Base-by-base conservation (phyloP, 176 grass and related monocot species). In the Puya raimondii region DNA sequence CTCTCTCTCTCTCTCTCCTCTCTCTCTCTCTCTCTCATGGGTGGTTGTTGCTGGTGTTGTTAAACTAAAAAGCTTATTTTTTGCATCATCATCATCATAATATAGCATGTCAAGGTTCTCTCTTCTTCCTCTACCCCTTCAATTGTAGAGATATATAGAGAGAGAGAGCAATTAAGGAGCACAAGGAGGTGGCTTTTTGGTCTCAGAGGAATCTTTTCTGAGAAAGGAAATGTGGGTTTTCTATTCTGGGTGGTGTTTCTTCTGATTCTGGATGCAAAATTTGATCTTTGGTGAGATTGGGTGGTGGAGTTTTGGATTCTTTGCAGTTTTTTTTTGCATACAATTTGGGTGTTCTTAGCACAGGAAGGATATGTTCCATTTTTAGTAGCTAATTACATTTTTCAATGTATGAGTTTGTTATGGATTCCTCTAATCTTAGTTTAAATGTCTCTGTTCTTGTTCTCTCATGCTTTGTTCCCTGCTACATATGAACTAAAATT, bases 21-120 rank as follows among this genome's bases (percentile, higher is more conserved):
- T 33, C 29, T 33, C 29, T 33, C 33, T 42, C 33, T 42, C 85
- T 66, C 72, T 53, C 57, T 54, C 78, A 67, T 76, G 77, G 77
- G 72, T 67, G 78, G 80, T 42, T 6, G 33, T 42, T 42, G 33
- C 4, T 42, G 33, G 33, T 42, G 33, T 42, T 42, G 4, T 42
- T 61, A 61, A 61, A 18, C 17, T 20, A 18, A 61, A 61, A 61
- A 61, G 56, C 56, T 22, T 11, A 9, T 16, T 20, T 18, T 15
- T 61, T 61, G 56, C n/a, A 42, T 42, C 4, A 42, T 42, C 5
- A 42, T 42, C 33, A 42, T 42, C 33, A 42, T 42, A 1, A 42
- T 5, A 42, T 42, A 42, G 33, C 33, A 42, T 61, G 21, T 21
- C 56, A 20, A 21, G 56, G 56, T 16, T 61, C 56, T 21, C 56